Percentiles rank a stretch among this genome's conserved stretches.
These are phyloP conservation scores for Sclerotinia trifoliorum DNA, from an alignment of 2,329 filamentous ascomycete genomes.

Conservation along the genomic window DNA sequence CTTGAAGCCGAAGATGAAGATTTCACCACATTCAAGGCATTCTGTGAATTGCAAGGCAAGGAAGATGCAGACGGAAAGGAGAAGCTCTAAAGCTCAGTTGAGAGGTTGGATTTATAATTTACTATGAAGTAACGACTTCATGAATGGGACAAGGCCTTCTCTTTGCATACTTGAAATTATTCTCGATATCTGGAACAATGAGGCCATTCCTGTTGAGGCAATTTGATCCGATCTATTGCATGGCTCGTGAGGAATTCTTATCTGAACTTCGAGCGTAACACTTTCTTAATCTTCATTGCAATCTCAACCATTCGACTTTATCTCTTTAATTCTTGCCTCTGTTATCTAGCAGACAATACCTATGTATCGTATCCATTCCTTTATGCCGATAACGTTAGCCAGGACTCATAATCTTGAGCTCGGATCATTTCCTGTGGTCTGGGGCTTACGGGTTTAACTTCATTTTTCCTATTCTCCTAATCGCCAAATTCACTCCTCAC, in stretches of 20 bases:
- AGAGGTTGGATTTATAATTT: background rate
- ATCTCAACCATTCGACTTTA: conserved; percentile 1
- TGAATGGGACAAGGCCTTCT: background rate
- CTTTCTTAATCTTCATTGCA: background rate
- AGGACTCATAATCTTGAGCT: background rate
- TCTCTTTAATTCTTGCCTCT: background rate
- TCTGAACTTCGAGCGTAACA: background rate
- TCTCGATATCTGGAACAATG: background rate
- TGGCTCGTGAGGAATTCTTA: background rate
- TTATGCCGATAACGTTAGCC: background rate
- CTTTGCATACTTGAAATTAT: background rate
- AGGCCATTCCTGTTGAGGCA: background rate
- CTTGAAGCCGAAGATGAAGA: conserved; percentile 72
- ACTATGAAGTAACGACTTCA: conserved; percentile 12
- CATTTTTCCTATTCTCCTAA: conserved; percentile 4
- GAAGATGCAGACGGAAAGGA: conserved; percentile 33
- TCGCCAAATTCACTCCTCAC: conserved; percentile 13
- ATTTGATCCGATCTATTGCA: background rate
- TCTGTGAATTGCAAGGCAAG: conserved; percentile 72
- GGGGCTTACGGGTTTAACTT: background rate
- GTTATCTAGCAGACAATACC: background rate
- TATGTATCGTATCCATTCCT: background rate
- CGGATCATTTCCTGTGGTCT: background rate
- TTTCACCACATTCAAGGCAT: conserved; percentile 89
- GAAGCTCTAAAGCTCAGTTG: conserved; percentile 29